Evolutionary conservation across 2,329 filamentous ascomycete species (phyloP).

Genomic region (Camillea tinctor): DNA sequence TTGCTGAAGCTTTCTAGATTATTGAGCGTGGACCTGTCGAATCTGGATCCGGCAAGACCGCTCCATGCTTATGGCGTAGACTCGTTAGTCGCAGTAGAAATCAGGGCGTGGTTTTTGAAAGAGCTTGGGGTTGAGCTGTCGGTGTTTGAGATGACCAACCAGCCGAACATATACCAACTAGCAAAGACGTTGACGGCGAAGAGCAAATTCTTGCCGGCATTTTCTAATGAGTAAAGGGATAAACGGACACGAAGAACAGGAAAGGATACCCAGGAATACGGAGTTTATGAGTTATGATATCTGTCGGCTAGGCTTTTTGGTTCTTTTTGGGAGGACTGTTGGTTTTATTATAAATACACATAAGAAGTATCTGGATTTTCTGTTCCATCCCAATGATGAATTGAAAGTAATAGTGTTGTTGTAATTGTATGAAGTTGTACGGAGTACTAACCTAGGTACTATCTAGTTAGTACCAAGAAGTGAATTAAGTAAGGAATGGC

Average conservation of each 20-base stretch:
- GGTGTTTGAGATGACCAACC: slow-evolving; percentile 27
- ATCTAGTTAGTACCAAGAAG: too few species aligned
- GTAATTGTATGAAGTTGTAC: too few species aligned
- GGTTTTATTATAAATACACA: too few species aligned
- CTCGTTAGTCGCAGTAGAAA: slow-evolving; percentile 26
- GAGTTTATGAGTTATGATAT: not conserved
- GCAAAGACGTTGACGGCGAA: slow-evolving; percentile 23
- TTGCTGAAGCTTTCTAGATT: slow-evolving; percentile 25
- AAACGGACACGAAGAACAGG: not conserved
- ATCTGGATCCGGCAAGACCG: slow-evolving; percentile 21
- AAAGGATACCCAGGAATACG: not conserved
- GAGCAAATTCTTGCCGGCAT: slow-evolving; percentile 21
- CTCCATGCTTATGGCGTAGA: slow-evolving; percentile 26
- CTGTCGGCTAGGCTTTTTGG: too few species aligned
- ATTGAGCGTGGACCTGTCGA: slow-evolving; percentile 20
- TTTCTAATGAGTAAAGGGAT: not conserved
- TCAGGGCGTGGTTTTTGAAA: slow-evolving; percentile 25
- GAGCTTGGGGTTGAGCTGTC: slow-evolving; percentile 25
- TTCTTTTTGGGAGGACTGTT: too few species aligned
- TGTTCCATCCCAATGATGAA: too few species aligned
- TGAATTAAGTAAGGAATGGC: too few species aligned
- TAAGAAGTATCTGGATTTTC: too few species aligned
- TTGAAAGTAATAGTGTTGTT: too few species aligned
- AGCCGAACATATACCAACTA: slow-evolving; percentile 23
- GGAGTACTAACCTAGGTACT: too few species aligned